Base-by-base conservation (phyloP, 768 basidiomycete genomes). In the Tylopilus balloui region DNA sequence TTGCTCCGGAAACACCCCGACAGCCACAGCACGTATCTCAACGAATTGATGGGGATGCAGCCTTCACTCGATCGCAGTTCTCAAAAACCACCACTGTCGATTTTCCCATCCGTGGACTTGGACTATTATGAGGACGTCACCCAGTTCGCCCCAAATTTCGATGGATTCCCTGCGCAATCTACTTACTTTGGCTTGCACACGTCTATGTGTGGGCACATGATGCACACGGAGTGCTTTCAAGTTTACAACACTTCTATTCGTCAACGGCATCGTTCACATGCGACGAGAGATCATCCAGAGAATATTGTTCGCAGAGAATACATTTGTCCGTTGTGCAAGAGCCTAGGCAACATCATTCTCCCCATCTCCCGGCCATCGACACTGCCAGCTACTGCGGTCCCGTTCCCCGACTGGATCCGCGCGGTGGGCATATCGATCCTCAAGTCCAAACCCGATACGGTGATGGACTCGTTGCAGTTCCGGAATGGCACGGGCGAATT, bases 281-380 rank as follows among this genome's bases (percentile, higher is more conserved):
- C 88, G 6, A 92, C 92, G 6, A 74, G 96, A 32, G 92, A 93
- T 55, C 95, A 96, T 61, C 94, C 96, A 0, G 95, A 98, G 65
- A 88, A 83, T 59, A 91, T 93, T n/a, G 82, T 87, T 14, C 79
- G 96, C 34, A 87, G 88, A 57, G 96, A 99, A 61, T 98, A 86
- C 70, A 88, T 97, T 40, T 99, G 96, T 58, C 96, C 96, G 1
- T 72, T 99, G 4, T 99, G 96, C 74, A 98, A 98, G 70, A 92
- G 90, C 58, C 74, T 97, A 6, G 93, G 95, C 3, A 99, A 99
- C 66, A 82, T 92, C 25, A 85, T 99, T 35, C 76, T 99, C 1
- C 96, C 96, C 0, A 84, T 94, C 15, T 74, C 78, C 5, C 72
- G 73, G 12, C 73, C 83, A 0, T 76, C 71, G 29, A 65, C 75